Percentiles rank a stretch among this genome's conserved stretches.
These are phyloP conservation scores for Zasmidium angulare DNA, from an alignment of 2,329 filamentous ascomycete genomes.

Conservation along the genomic window DNA sequence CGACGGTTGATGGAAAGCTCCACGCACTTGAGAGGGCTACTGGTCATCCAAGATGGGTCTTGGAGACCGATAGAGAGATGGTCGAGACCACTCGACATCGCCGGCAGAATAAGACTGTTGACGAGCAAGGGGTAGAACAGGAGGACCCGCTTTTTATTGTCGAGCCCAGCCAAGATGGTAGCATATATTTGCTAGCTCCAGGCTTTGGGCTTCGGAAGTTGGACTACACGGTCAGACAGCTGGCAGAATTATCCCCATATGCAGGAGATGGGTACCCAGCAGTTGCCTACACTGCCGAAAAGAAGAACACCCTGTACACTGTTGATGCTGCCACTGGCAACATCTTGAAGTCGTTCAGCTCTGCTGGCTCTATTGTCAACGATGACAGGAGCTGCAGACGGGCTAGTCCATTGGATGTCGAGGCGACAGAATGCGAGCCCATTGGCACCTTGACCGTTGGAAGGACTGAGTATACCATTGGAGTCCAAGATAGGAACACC, in stretches of 20 bases:
- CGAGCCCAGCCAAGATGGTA: conserved; percentile 83
- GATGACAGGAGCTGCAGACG: conserved; percentile 73
- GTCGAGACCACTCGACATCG: conserved; percentile 84
- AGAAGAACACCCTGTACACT: conserved; percentile 85
- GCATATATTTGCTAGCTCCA: conserved; percentile 82
- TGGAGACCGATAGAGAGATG: conserved; percentile 82
- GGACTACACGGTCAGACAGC: conserved; percentile 74
- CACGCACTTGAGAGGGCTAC: conserved; percentile 87
- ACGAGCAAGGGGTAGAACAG: conserved; percentile 62
- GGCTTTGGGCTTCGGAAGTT: conserved; percentile 64
- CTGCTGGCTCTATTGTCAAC: conserved; percentile 64
- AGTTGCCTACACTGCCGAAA: conserved; percentile 86
- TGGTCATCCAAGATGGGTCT: conserved; percentile 80
- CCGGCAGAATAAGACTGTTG: conserved; percentile 60
- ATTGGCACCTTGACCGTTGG: conserved; percentile 80
- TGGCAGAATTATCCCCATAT: conserved; percentile 78
- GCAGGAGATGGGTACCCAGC: conserved; percentile 67
- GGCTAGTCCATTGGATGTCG: conserved; percentile 58
- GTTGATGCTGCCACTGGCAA: conserved; percentile 83
- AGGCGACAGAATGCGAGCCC: conserved; percentile 71
- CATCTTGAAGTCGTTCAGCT: conserved; percentile 81
- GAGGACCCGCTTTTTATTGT: conserved; percentile 95
- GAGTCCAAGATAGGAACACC: conserved; percentile 72
- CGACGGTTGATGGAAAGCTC: conserved; percentile 97
- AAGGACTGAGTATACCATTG: conserved; percentile 84